Base-by-base conservation (phyloP, 1,284 basidiomycete species). In the Trichosporon sp. region DNA sequence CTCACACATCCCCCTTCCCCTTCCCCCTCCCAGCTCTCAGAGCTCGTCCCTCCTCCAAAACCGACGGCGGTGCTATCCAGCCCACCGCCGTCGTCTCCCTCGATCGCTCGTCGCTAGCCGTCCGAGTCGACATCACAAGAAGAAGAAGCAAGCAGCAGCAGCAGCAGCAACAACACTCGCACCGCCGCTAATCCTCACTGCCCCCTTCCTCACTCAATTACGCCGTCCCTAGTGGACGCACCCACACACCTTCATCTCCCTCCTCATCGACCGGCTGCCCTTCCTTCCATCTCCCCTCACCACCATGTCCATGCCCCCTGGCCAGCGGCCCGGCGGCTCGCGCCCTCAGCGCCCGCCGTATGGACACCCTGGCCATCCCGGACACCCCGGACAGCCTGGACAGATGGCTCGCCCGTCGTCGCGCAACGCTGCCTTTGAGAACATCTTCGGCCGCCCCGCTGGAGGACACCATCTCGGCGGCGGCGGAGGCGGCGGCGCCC, bases 361-460 rank as follows among this genome's bases (percentile, higher is more conserved):
- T 27, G 56, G 40, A 10, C 54, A 56, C 21, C 54, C 40, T 21
- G 40, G 33, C 44, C 58, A 49, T 23, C 58, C 19, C 23, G 23
- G 52, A 27, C 27, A 16, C 21, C 21, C 58, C 16, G 40, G 40
- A 21, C 63, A 23, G 25, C 46, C 40, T 27, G n/a, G n/a, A n/a
- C 44, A 19, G 59, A 40, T 54, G 36, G 59, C 52, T 0, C 33
- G 49, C 33, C 40, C 54, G 61, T 72, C 67, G 34, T 68, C 65
- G 37, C 67, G 78, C 57, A 78, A 78, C 66, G 76, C 79, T 56
- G 78, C 73, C 8, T 81, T 81, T 64, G 78, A 80, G 59, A 79
- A 75, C 67, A 81, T 81, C 69, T 81, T 81, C 65, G 80, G 80
- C 16, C 61, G 78, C 29, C 76, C 78, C 23, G 74, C 78, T 5